Evolutionary conservation across 768 basidiomycete species (phyloP).

Genomic region (Boletus fagicola): DNA sequence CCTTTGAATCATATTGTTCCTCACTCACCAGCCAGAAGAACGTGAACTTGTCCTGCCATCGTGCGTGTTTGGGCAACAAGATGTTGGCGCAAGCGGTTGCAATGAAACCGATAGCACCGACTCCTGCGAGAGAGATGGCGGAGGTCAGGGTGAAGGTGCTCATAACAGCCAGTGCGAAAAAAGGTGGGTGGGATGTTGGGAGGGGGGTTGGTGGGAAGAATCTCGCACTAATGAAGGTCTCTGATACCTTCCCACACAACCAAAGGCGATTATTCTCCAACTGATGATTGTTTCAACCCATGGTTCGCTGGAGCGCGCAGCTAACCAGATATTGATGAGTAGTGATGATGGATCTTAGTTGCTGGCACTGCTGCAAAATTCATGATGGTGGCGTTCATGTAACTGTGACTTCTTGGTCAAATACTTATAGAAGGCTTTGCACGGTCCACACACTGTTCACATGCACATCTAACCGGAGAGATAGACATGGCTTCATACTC

Average conservation of each 20-base stretch:
- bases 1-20: neutral
- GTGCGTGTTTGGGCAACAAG: slow-evolving; percentile 62
- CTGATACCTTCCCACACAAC: neutral
- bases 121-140: slow-evolving; percentile 59
- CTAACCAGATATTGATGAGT: too few species aligned
- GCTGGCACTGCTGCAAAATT: too few species aligned
- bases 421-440: too few species aligned
- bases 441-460: neutral
- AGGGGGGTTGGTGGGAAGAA: neutral
- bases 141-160: slow-evolving; percentile 56
- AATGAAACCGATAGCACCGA: slow-evolving; percentile 47
- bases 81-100: slow-evolving; percentile 53
- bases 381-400: too few species aligned
- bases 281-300: too few species aligned
- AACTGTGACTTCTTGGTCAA: too few species aligned
- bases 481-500: slow-evolving; percentile 43
- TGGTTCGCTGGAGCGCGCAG: too few species aligned
- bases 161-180: slow-evolving; percentile 14
- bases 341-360: too few species aligned
- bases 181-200: neutral
- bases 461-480: neutral
- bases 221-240: neutral
- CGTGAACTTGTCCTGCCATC: slow-evolving; percentile 62
- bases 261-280: too few species aligned
- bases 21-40: slow-evolving; percentile 75